Evolutionary conservation across 108 stramenopile species (phyloP).

Genomic region (Epithemia pelagica): DNA sequence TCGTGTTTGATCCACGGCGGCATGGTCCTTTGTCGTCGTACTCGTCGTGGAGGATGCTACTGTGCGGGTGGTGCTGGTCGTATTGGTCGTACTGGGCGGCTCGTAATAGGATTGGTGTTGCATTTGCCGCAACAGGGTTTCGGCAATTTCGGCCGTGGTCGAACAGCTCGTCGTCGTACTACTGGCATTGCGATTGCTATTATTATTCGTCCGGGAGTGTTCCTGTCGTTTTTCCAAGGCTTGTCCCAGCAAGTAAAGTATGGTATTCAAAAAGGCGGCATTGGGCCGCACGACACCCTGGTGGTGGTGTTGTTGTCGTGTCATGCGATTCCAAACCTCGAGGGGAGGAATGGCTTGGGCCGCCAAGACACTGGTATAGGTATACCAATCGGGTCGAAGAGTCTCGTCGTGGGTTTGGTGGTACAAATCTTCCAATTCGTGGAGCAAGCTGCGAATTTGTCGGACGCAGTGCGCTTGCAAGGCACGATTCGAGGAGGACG

Average conservation of each 20-base stretch:
- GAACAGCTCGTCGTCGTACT: not conserved
- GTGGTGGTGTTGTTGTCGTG: not conserved
- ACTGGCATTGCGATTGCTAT: no score
- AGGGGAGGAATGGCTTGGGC: slow-evolving; percentile 17
- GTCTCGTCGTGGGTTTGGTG: slow-evolving; percentile 13
- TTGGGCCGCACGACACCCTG: slow-evolving; percentile 16
- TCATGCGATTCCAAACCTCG: slow-evolving; percentile 19
- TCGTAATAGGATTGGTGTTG: not conserved
- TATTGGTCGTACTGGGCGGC: not conserved
- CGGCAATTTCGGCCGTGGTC: not conserved
- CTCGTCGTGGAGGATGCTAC: not conserved
- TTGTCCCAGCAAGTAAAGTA: slow-evolving; percentile 22
- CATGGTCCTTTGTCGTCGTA: not conserved
- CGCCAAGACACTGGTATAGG: slow-evolving; percentile 32
- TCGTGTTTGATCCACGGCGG: no score
- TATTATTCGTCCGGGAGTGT: slow-evolving; percentile 11
- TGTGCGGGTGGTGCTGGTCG: not conserved
- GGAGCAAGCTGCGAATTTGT: slow-evolving; percentile 21
- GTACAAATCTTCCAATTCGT: slow-evolving; percentile 27
- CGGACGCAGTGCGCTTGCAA: slow-evolving; percentile 8
- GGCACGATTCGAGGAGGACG: no score
- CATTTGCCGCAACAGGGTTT: not conserved
- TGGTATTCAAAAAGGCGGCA: slow-evolving; percentile 25
- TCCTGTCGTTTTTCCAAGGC: slow-evolving; percentile 11
- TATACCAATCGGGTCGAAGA: slow-evolving; percentile 20